Conservation (phyloP, 2,329 filamentous ascomycete species). For the Ampelomyces quisqualis region DNA sequence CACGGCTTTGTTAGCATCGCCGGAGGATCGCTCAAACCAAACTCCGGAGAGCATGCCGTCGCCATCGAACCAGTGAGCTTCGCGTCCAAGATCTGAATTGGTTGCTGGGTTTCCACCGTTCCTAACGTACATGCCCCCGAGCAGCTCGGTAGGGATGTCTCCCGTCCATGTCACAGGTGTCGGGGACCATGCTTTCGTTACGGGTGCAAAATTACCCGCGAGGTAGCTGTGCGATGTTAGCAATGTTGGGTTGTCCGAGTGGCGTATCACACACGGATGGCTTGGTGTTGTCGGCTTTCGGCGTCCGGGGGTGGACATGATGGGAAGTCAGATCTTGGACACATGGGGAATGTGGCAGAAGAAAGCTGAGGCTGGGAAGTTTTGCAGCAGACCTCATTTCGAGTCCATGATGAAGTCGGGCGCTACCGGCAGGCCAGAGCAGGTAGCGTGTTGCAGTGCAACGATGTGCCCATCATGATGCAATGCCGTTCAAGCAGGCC, state of each 20-base stretch:
- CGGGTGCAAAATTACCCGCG: constrained; percentile 69
- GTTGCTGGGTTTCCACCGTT: constrained; percentile 70
- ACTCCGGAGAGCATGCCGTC: constrained; percentile 74
- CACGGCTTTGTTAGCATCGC: constrained; percentile 46
- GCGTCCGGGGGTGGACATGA: constrained; percentile 28
- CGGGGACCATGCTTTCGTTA: constrained; percentile 57
- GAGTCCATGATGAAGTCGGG: too few relatives aligned
- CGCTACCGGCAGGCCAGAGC: background rate
- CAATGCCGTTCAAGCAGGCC: constrained; percentile 5
- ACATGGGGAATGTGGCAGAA: constrained; percentile 1
- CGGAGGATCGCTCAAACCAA: constrained; percentile 52
- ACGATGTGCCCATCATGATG: constrained; percentile 12
- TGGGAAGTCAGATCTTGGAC: too few relatives aligned
- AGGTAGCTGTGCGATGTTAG: constrained; percentile 53
- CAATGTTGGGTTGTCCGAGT: background rate
- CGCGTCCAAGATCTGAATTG: constrained; percentile 61
- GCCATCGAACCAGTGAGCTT: constrained; percentile 73
- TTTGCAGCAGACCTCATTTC: too few relatives aligned
- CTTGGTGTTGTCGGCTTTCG: constrained; percentile 22
- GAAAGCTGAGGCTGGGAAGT: too few relatives aligned
- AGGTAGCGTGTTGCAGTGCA: background rate
- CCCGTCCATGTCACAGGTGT: constrained; percentile 61
- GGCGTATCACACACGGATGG: constrained; percentile 44
- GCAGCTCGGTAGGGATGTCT: constrained; percentile 62
- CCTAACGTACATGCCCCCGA: constrained; percentile 69